Evolutionary conservation across 208 protist species (phyloP).

Genomic region (Porcisia deanei): DNA sequence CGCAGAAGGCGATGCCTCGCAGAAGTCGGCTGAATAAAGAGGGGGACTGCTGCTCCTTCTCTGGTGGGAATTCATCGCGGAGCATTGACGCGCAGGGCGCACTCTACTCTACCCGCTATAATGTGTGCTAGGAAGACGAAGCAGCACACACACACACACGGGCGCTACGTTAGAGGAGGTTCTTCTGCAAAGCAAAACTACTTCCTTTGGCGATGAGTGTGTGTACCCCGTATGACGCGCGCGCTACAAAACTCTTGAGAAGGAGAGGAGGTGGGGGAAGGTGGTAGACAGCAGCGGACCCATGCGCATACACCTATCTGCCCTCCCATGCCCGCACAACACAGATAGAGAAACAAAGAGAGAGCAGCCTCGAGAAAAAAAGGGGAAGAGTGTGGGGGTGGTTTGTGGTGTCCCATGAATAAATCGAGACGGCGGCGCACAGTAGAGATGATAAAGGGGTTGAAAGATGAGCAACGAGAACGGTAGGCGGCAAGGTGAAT

Average conservation of each 20-base stretch:
- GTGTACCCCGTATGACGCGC: neutral
- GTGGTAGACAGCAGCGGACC: neutral
- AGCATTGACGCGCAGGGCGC: conserved; percentile 40
- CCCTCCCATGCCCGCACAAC: too few species aligned
- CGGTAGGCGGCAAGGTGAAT: neutral
- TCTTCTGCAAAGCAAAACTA: neutral
- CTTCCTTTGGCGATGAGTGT: neutral
- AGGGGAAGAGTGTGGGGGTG: neutral
- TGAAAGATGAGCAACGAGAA: neutral
- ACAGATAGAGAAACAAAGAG: neutral
- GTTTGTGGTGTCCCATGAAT: neutral
- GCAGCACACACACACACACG: neutral
- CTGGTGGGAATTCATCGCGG: conserved; percentile 39
- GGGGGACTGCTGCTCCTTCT: conserved; percentile 55
- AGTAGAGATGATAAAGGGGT: too few species aligned
- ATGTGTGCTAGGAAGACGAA: too few species aligned
- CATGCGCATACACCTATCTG: too few species aligned
- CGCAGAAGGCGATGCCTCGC: conserved; percentile 78
- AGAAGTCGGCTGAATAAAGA: conserved; percentile 70
- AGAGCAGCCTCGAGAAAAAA: neutral
- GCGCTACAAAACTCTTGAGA: neutral
- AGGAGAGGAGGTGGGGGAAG: neutral
- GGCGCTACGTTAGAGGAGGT: neutral
- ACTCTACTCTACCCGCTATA: neutral
- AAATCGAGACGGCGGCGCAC: neutral